Conservation (phyloP, 2,329 filamentous ascomycete species). For the Zymoseptoria tritici region DNA sequence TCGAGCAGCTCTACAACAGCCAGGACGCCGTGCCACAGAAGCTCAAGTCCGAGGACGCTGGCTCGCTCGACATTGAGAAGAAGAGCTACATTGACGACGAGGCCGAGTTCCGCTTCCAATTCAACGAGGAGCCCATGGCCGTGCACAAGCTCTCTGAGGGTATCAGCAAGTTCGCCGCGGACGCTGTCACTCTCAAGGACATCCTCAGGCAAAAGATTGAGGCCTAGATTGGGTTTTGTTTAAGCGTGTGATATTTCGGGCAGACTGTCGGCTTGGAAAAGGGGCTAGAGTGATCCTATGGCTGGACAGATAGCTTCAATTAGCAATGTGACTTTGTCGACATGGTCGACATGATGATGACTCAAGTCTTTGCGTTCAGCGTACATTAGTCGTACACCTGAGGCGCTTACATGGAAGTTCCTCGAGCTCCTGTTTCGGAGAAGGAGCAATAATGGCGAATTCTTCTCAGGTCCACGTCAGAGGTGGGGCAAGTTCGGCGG, state of each 20-base stretch:
- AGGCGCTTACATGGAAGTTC: not conserved
- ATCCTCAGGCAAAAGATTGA: slow-evolving; percentile 81
- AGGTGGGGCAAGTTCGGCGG: not conserved
- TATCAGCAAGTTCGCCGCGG: slow-evolving; percentile 98
- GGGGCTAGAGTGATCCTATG: not conserved
- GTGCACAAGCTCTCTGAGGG: slow-evolving; percentile 98
- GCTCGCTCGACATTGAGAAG: slow-evolving; percentile 70
- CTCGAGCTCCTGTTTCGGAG: not conserved
- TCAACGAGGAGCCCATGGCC: slow-evolving; percentile 99
- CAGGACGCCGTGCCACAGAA: slow-evolving; percentile 78
- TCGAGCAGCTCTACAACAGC: slow-evolving; percentile 90
- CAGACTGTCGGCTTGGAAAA: not conserved
- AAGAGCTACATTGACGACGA: slow-evolving; percentile 87
- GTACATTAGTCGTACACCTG: not conserved
- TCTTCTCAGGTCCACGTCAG: not conserved
- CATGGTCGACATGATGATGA: not conserved
- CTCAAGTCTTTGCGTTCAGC: not conserved
- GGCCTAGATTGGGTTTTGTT: slow-evolving; percentile 12
- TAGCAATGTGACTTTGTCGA: not conserved
- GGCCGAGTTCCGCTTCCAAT: slow-evolving; percentile 89
- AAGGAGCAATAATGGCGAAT: not conserved
- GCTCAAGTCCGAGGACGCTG: slow-evolving; percentile 65
- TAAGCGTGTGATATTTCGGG: not conserved
- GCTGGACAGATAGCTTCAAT: not conserved
- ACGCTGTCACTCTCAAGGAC: slow-evolving; percentile 86